Base-by-base conservation (phyloP, 2,329 filamentous ascomycete species). In the Pseudogymnoascus sp. region DNA sequence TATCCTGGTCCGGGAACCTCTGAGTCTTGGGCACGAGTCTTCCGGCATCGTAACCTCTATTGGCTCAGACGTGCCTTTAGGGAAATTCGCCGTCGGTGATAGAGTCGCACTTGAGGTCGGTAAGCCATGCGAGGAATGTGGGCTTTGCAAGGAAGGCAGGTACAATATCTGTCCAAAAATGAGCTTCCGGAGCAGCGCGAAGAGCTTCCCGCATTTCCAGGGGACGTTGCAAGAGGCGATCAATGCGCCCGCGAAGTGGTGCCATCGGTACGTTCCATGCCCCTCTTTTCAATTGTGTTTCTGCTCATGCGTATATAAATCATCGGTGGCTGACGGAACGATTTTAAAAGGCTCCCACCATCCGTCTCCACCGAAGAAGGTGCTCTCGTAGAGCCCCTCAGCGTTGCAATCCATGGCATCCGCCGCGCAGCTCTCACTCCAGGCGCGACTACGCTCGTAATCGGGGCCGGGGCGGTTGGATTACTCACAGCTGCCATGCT, bases 401-500 rank as follows among this genome's bases (percentile, higher is more conserved):
- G 86, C 68, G 95, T 97, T 4, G 91, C 93, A 1, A 84, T 99
- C 25, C 93, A 93, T 8, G 93, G 90, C 11, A 84, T 96, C 75
- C 88, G 96, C 73, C 83, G 93, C 65, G 90, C 91, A 60, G 84
- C 86, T 64, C 82, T 97, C 67, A 83, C 84, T 63, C 82, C 96
- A 21, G 91, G 91, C 64, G 92, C 96, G 75, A 87, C 91, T 1
- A 87, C 96, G 45, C 80, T 97, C 41, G 84, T 97, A 66, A 96
- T 93, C 72, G 93, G 95, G 65, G 95, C 95, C 1, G 95, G 93
- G 0, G 93, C 95, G 40, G 97, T 97, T 70, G 95, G 93, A 37
- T 82, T 97, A 63, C 64, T 74, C 11, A 71, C 68, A 45, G 72
- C 72, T 9, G 72, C 71, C 7, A 71, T 73, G 67, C 64, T 62